A percentile compares a stretch with the other conserved stretches of the same genome.
Evolutionary conservation across 192 early-diverging fungal genomes (phyloP).

Genomic region (Entomortierella beljakovae): DNA sequence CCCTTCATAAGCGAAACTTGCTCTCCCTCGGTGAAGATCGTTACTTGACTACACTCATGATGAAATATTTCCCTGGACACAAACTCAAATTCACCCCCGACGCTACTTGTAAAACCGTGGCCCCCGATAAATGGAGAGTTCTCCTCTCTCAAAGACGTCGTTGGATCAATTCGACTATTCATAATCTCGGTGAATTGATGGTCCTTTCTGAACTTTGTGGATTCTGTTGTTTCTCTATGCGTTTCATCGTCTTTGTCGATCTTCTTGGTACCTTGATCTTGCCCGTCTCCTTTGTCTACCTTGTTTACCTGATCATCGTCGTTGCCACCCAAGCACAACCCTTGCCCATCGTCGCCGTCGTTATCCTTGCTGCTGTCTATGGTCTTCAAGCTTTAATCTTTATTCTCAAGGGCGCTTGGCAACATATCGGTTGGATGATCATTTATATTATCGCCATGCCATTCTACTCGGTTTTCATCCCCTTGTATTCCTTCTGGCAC

Average conservation of each 20-base stretch:
- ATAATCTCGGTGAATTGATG: slow-evolving; percentile 86
- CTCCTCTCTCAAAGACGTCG: slow-evolving; percentile 95
- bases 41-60: slow-evolving; percentile 89
- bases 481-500: slow-evolving; percentile 83
- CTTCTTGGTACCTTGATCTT: slow-evolving; percentile 90
- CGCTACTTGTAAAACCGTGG: slow-evolving; percentile 94
- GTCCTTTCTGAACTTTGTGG: slow-evolving; percentile 86
- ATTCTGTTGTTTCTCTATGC: slow-evolving; percentile 91
- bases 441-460: slow-evolving; percentile 82
- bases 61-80: slow-evolving; percentile 97
- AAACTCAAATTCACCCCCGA: slow-evolving; percentile 92
- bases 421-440: slow-evolving; percentile 95
- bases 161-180: slow-evolving; percentile 97
- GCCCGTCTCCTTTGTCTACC: slow-evolving; percentile 89
- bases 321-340: slow-evolving; percentile 66
- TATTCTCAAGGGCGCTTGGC: slow-evolving; percentile 77
- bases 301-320: slow-evolving; percentile 84
- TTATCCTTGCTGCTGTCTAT: slow-evolving; percentile 85
- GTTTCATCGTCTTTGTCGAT: slow-evolving; percentile 95
- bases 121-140: slow-evolving; percentile 92
- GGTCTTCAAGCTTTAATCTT: slow-evolving; percentile 92
- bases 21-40: slow-evolving; percentile 97
- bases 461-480: slow-evolving; percentile 81
- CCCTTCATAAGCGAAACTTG: slow-evolving; percentile 97
- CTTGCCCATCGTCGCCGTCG: slow-evolving; percentile 82